Evolutionary conservation across 352 stramenopile genomes (phyloP), one percentile per base, ranked within the genome.

Genomic region (Globisporangium radiosum): DNA sequence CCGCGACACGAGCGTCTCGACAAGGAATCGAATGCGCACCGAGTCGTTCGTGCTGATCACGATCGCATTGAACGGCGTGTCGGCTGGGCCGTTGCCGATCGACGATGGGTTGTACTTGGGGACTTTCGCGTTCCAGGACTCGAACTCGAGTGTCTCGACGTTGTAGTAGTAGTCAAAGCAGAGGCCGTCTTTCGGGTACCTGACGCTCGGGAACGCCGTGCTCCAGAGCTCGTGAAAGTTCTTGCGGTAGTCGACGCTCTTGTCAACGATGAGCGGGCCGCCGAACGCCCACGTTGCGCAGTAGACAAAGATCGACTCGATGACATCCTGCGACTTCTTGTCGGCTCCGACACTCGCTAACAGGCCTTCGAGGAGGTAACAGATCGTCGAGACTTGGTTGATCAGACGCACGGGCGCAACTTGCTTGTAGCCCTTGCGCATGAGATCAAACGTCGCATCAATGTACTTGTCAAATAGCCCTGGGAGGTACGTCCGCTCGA

Each of bases 111-210:
- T 63, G 62, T 97, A 98, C 62, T 94, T 92, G 14, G 93, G 90
- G 33, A 98, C 92, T 60, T 97, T 97, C 3, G 73, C 88, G 63
- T 82, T 86, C 96, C 96, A 99, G 60, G 85, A 90, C 42, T 97
- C 81, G 60, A 98, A 98, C 44, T 96, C 86, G 60, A 90, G 90
- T 4, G 75, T 91, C 51, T 96, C 86, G 19, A 95, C 60, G 68
- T 98, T 97, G 69, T 96, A 99, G 61, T 98, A 98, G 69, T 98
- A 99, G 73, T 99, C 96, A 61, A 99, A 99, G 65, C 94, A 98
- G 6, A 92, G 59, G 6, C 92, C 94, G 64, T 98, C 94, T 63
- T 98, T 98, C 0, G 95, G 93, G 62, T 98, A 98, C 59, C 98
- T 98, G 64, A 94, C 69, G 57, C 70, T 89, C 0, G 85, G 80